Conservation (phyloP, 2,329 filamentous ascomycete species). For the Zalaria obscura region DNA sequence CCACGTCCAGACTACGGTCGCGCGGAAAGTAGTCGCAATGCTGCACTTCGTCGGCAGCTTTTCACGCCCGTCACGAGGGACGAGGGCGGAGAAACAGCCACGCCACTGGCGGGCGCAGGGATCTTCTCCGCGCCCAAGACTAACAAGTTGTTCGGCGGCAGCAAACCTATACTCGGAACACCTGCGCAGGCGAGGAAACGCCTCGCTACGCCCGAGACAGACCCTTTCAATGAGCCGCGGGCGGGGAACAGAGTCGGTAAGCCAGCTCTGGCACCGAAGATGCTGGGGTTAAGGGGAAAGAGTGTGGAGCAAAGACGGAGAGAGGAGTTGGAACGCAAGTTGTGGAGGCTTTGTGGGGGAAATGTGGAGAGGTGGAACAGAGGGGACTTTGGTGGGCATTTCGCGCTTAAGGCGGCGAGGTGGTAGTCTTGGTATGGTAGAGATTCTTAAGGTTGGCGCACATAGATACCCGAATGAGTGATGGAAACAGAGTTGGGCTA, state of each 20-base stretch:
- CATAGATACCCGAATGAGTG: too few relatives aligned
- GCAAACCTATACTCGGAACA: slow-evolving; percentile 1
- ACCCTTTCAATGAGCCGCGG: not conserved
- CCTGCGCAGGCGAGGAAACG: too few relatives aligned
- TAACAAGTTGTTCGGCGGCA: not conserved
- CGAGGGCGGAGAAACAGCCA: not conserved
- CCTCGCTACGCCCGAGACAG: not conserved
- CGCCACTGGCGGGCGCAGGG: not conserved
- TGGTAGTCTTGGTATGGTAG: slow-evolving; percentile 9
- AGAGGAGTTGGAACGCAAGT: slow-evolving; percentile 10
- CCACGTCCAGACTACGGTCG: slow-evolving; percentile 1
- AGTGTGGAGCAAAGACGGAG: slow-evolving; percentile 6
- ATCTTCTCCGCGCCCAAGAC: not conserved
- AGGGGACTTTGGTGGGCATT: slow-evolving; percentile 18
- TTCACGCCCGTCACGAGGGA: slow-evolving; percentile 8
- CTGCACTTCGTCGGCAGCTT: slow-evolving; percentile 8
- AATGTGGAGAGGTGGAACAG: slow-evolving; percentile 19
- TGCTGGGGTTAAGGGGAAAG: slow-evolving; percentile 6
- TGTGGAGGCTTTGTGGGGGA: slow-evolving; percentile 17
- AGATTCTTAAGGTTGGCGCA: too few relatives aligned
- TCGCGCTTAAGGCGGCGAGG: slow-evolving; percentile 14
- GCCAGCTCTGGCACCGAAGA: not conserved
- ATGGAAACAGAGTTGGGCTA: too few relatives aligned
- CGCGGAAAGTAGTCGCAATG: slow-evolving; percentile 13
- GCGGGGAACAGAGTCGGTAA: not conserved